Evolutionary conservation across 768 basidiomycete genomes (phyloP), one percentile per base, ranked within the genome.

Genomic region (Calocybe indica): DNA sequence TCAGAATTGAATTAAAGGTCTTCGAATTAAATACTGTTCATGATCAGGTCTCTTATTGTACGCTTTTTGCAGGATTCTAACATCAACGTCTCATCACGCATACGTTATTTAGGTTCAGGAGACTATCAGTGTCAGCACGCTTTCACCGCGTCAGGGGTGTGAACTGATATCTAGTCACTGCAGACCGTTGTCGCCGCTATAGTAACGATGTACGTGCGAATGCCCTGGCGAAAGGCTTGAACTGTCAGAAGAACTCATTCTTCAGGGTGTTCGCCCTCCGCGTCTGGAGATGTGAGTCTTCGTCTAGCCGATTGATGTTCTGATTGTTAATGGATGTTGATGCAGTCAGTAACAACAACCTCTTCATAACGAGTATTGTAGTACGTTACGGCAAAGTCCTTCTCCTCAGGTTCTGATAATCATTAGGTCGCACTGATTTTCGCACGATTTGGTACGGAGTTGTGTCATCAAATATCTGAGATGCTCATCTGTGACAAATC

Each of bases 251-350:
- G 15, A 2, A 39, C 11, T 52, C 11, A 32, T 28, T 41, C 22
- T 12, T 6, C 43, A 83, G 80, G 35, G 70, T 72, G 42, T 83
- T 81, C 49, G 69, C 77, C 1, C 65, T 82, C 62, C 76, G 81
- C 10, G 80, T 83, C 9, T 83, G 79, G 79, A 63, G 79, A 61
- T 83, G 81, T 82, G 60, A 54, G 65, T 41, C 49, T 6, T 7
- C 35, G 13, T 34, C 32, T 8, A 31, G 22, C 22, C 22, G 30
- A 5, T 45, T 37, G n/a, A 10, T 29, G 30, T 2, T 22, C 28
- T 8, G 46, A 28, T 44, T 11, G 15, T 13, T 37, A 43, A 38
- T 31, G 52, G 11, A 54, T 31, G 29, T 46, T 41, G 11, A 12
- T 49, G 30, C 50, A 83, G 81, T 83, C 55, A 82, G 81, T 63